A percentile compares a stretch with the other conserved stretches of the same genome.
These are phyloP conservation scores for Pseudopyrenochaeta lycopersici DNA, from an alignment of 2,329 filamentous ascomycete genomes.

Conservation along the genomic window DNA sequence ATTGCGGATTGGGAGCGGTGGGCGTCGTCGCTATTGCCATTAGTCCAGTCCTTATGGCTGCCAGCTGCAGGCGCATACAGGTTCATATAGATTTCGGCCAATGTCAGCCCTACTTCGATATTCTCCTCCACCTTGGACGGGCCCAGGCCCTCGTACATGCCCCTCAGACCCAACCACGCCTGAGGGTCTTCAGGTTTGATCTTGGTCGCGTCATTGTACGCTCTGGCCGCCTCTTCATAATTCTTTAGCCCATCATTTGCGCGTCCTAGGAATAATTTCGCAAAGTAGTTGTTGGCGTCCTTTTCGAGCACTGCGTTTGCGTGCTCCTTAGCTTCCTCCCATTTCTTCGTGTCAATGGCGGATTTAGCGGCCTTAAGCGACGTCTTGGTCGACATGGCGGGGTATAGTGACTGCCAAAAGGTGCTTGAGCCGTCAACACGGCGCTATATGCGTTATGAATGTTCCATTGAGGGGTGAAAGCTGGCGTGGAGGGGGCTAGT, in stretches of 20 bases:
- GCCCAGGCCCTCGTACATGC: conserved; percentile 82
- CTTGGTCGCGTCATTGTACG: conserved; percentile 76
- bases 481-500: conserved; percentile 17
- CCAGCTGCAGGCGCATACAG: conserved; percentile 19
- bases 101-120: conserved; percentile 73
- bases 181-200: conserved; percentile 80
- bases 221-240: conserved; percentile 75
- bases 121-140: conserved; percentile 76
- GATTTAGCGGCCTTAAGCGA: conserved; percentile 83
- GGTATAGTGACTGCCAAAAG: not conserved
- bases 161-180: conserved; percentile 89
- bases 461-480: conserved; percentile 28
- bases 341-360: conserved; percentile 80
- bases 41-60: conserved; percentile 3
- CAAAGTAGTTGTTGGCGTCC: conserved; percentile 84
- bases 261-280: conserved; percentile 88
- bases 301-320: conserved; percentile 73
- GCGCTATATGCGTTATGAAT: conserved; percentile 23
- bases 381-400: conserved; percentile 64
- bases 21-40: conserved; percentile 61
- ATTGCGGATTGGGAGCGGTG: conserved; percentile 70
- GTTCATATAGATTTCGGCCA: conserved; percentile 77
- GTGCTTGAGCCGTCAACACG: conserved; percentile 11
- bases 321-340: conserved; percentile 75
- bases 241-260: conserved; percentile 80